Conservation (phyloP, 2,329 filamentous ascomycete species). For the Podosphaera xanthii region DNA sequence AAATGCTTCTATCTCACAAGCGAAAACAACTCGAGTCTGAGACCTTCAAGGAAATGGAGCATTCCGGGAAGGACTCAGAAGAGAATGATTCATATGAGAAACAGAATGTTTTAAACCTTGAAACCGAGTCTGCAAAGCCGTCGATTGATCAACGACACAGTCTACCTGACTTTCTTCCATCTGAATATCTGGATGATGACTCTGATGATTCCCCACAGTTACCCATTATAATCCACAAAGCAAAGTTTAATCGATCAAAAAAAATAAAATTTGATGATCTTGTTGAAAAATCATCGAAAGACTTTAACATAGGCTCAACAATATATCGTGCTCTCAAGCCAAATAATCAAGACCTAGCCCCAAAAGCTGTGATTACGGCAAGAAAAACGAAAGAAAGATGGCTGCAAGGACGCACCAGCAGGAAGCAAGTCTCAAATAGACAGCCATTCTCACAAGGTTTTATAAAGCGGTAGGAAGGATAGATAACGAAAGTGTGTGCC, state of each 20-base stretch:
- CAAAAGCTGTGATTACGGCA: conserved; percentile 10
- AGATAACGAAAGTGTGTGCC: not conserved
- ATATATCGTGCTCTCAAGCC: conserved; percentile 12
- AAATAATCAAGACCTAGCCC: conserved; percentile 9
- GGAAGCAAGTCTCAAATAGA: not conserved
- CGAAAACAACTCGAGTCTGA: conserved; percentile 11
- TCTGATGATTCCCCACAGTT: conserved; percentile 3
- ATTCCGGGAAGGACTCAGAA: conserved; percentile 1
- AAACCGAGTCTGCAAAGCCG: not conserved
- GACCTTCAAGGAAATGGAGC: conserved; percentile 5
- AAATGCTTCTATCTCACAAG: conserved; percentile 4
- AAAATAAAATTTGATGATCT: conserved; percentile 12
- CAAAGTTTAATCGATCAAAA: conserved; percentile 3
- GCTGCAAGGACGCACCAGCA: conserved; percentile 7
- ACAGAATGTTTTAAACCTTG: not conserved
- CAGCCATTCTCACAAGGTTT: not conserved
- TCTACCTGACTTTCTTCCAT: conserved; percentile 13
- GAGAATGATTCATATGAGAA: not conserved
- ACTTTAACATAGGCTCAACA: conserved; percentile 11
- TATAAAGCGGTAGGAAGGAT: not conserved
- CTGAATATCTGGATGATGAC: conserved; percentile 13
- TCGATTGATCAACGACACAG: not conserved
- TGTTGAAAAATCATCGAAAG: conserved; percentile 12
- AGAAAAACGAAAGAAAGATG: conserved; percentile 12
- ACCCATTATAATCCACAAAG: not conserved